Base-by-base conservation (phyloP, 2,329 filamentous ascomycete species). In the Fusarium sublunatum region DNA sequence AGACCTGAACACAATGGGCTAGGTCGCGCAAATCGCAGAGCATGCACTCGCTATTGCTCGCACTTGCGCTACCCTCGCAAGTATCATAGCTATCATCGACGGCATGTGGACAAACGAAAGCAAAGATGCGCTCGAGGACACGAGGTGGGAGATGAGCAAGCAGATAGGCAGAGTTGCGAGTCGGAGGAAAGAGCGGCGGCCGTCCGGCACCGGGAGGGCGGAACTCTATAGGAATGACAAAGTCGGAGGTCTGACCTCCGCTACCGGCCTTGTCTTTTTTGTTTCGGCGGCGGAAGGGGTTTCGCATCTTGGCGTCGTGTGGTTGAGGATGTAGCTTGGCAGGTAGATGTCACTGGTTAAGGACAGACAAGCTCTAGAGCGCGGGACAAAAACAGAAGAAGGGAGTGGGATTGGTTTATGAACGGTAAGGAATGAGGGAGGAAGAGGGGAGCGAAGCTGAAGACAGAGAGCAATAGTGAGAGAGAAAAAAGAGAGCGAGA, bases 1-100 rank as follows among this genome's bases (percentile, higher is more conserved):
- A 91, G 46, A 92, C 91, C 73, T 86, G 83, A 35, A 88, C 87
- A 74, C 91, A 94, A 75, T 92, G 88, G 48, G 92, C 88, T 53
- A 97, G 85, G 76, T 97, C 93, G 67, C 93, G 88, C 81, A 95
- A 84, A 78, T 97, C 92, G 79, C 94, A 98, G 67, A 96, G 88
- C 91, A 95, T 94, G 79, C 94, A 98, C 53, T 88, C 88, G 78
- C 92, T 88, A 67, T 90, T 89, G 45, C 87, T 84, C 19, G 55
- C 46, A 29, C 58, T 64, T 66, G 90, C 87, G 58, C 90, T 92
- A 70, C 91, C 86, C 79, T 98, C 94, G 72, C 91, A 94, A 38
- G 88, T 88, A 66, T 92, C 89, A 76, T 95, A 96, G 58, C 84
- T 88, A 73, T 88, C 82, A 77, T 98, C 93, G 50, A 80, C 79